A percentile compares a stretch with the other conserved stretches of the same genome.
These are phyloP conservation scores for Erodium chrysanthum DNA, from an alignment of 441 rosid species.

Conservation along the genomic window DNA sequence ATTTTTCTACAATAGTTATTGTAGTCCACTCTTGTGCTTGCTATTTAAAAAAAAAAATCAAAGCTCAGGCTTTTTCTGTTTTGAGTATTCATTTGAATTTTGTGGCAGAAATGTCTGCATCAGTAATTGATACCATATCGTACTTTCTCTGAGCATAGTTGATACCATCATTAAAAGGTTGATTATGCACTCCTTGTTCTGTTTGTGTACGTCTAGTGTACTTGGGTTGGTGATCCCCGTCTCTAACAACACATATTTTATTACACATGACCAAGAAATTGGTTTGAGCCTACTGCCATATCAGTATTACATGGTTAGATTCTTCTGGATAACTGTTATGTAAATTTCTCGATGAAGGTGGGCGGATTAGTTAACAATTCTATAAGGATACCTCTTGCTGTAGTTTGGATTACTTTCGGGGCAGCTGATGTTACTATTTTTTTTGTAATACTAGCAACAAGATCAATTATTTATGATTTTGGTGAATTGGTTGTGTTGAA, in stretches of 20 bases:
- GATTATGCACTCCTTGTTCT: slow-evolving; percentile 2
- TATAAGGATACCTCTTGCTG: too few relatives aligned
- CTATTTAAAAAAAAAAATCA: too few relatives aligned
- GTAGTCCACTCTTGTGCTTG: not conserved
- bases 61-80: not conserved
- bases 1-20: not conserved
- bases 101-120: not conserved
- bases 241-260: not conserved
- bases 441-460: not conserved
- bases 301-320: not conserved
- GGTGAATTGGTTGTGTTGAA: not conserved
- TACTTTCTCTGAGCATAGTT: not conserved
- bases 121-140: not conserved
- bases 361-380: too few relatives aligned
- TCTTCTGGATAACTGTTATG: not conserved
- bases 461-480: not conserved
- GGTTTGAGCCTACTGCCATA: not conserved
- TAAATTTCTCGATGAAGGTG: too few relatives aligned
- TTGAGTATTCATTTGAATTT: not conserved
- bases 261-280: slow-evolving; percentile 1
- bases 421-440: too few relatives aligned
- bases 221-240: not conserved
- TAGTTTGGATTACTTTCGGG: too few relatives aligned
- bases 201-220: not conserved
- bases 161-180: not conserved